Evolutionary conservation across 208 protist species (phyloP), one percentile per base, ranked within the genome.

Genomic region (Leishmania tropica): DNA sequence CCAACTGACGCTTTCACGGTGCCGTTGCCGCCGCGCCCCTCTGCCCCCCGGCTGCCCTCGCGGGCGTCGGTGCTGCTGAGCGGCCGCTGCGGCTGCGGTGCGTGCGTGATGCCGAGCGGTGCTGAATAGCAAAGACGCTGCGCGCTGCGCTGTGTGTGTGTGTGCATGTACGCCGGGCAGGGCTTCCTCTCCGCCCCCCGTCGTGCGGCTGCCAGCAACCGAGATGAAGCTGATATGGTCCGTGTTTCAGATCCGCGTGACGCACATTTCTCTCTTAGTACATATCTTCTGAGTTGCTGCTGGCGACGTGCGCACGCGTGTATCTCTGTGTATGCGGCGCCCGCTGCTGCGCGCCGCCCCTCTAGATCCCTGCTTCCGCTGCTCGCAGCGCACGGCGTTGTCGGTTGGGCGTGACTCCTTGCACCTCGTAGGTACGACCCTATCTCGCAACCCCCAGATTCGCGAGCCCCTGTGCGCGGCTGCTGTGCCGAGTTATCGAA

Each of bases 151-250:
- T n/a, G n/a, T n/a, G 42, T 13, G 62, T 68, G 62, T 31, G 62
- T 42, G 62, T 24, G 62, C 42, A 31, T 68, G 62, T 42, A 6
- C 31, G 35, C 13, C 31, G 31, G 24, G 62, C 62, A 68, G 11
- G 24, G 31, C 56, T n/a, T 31, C 56, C 15, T 45, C 68, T 15
- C 68, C 72, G 45, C 42, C 2, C 42, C 40, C 68, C 40, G 40
- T 1, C 40, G 31, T 56, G 76, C 35, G 65, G 71, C 62, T 31
- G 76, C 76, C 28, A 58, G 60, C 56, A 31, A 67, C 73, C 35
- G 81, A 89, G 90, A 93, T 91, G 90, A 93, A 88, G 75, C 81
- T 91, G 90, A 93, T 91, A 93, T 93, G 90, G 90, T 93, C 90
- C 90, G 90, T 93, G 90, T 93, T 93, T 93, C 90, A 88, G 90